phyloP scores from a whole-genome alignment of 768 basidiomycete genomes.

The Boletus pseudo-olivaceus region DNA sequence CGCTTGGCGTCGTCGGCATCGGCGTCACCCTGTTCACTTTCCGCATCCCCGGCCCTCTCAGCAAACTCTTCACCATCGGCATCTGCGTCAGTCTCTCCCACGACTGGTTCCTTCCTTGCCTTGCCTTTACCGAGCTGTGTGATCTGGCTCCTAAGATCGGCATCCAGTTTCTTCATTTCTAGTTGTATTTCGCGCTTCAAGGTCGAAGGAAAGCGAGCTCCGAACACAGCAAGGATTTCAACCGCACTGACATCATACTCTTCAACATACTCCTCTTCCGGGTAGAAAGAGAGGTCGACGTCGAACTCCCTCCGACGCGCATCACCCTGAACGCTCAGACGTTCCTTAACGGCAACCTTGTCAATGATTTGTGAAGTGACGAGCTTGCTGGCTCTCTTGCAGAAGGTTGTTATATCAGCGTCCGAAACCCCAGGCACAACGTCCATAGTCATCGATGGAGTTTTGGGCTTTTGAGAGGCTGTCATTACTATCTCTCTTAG shows the following conservation, averaged over 20 bases:
- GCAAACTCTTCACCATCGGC: constrained; percentile 46
- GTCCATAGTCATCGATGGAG: constrained; percentile 92
- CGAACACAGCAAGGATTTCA: constrained; percentile 73
- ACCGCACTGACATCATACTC: constrained; percentile 75
- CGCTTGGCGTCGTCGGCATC: constrained; percentile 81
- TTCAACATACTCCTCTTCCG: constrained; percentile 72
- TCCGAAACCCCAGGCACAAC: constrained; percentile 51
- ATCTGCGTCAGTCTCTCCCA: constrained; percentile 44
- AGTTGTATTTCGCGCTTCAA: constrained; percentile 82
- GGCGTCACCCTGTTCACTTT: constrained; percentile 75
- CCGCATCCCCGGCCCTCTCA: constrained; percentile 55
- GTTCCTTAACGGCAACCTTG: constrained; percentile 75
- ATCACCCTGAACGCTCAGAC: constrained; percentile 59
- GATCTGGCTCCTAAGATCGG: constrained; percentile 74
- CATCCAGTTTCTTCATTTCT: constrained; percentile 84
- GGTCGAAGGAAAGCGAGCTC: constrained; percentile 68
- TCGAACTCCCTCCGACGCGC: constrained; percentile 77
- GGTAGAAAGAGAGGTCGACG: constrained; percentile 82
- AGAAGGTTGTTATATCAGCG: constrained; percentile 68
- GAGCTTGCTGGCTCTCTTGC: constrained; percentile 83
- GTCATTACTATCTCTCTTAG: constrained; percentile 99
- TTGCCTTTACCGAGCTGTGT: constrained; percentile 83
- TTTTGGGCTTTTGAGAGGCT: constrained; percentile 91
- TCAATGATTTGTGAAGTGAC: constrained; percentile 88
- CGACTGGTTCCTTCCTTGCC: constrained; percentile 40